Evolutionary conservation across 129 eudicot species (phyloP).

Genomic region (Flaveria sonorensis): DNA sequence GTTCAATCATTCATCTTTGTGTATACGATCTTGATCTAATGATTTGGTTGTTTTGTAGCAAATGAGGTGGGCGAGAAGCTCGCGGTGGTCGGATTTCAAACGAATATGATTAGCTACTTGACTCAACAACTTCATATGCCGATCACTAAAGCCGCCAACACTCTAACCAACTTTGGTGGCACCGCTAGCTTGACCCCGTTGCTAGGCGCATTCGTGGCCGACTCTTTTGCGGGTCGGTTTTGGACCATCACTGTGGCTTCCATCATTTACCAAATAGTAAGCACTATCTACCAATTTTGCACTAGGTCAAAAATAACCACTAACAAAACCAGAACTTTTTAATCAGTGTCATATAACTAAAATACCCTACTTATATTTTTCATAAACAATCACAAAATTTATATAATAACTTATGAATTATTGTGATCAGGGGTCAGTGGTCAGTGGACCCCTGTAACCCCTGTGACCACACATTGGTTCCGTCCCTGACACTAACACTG

Average conservation of each 20-base stretch:
- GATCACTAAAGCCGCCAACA: conserved; percentile 80
- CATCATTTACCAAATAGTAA: conserved; percentile 66
- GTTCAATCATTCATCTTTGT: background rate
- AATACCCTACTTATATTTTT: too few species aligned
- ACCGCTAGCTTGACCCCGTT: conserved; percentile 86
- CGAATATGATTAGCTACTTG: conserved; percentile 91
- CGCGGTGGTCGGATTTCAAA: conserved; percentile 81
- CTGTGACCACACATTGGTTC: background rate
- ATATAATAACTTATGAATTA: too few species aligned
- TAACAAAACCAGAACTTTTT: too few species aligned
- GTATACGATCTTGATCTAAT: background rate
- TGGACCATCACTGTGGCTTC: conserved; percentile 93
- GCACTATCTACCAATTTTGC: background rate
- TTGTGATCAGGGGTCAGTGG: too few species aligned
- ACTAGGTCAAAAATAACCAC: background rate
- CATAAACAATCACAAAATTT: too few species aligned
- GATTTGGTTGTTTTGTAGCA: conserved; percentile 46
- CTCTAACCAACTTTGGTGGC: conserved; percentile 82
- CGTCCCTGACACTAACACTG: background rate
- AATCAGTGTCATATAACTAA: too few species aligned
- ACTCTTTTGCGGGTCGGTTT: conserved; percentile 78
- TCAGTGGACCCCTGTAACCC: too few species aligned
- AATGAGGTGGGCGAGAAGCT: conserved; percentile 87
- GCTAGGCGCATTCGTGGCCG: conserved; percentile 85
- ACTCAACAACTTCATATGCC: conserved; percentile 80